Conservation (phyloP, 805 yeast genomes). For the Kodamaea laetipori region DNA sequence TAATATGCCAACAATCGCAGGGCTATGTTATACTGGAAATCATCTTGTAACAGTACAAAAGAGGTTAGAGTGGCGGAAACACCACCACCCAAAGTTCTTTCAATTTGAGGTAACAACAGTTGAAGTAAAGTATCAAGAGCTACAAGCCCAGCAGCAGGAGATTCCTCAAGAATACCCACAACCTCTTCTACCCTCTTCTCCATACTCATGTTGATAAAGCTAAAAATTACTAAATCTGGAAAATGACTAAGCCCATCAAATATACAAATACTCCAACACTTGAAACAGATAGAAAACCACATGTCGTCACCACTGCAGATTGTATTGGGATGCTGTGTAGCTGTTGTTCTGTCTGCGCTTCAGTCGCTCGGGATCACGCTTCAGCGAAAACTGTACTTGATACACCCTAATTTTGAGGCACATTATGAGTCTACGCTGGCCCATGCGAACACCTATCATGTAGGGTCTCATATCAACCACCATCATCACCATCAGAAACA, state of each 20-base stretch:
- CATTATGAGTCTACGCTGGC: constrained; percentile 4
- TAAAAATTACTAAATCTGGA: not conserved
- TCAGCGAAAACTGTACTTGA: constrained; percentile 74
- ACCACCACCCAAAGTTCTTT: constrained; percentile 1
- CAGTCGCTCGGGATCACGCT: constrained; percentile 82
- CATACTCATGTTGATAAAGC: constrained; percentile 1
- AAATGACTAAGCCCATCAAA: not conserved
- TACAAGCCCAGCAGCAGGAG: constrained; percentile 4
- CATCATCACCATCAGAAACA: constrained; percentile 36
- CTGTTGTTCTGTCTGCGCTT: constrained; percentile 71
- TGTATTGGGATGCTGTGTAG: constrained; percentile 64
- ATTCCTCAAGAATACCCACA: constrained; percentile 7
- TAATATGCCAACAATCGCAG: constrained; percentile 32
- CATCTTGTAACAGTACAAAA: constrained; percentile 52
- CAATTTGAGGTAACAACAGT: constrained; percentile 22
- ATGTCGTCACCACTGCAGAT: constrained; percentile 23
- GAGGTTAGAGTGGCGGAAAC: constrained; percentile 13
- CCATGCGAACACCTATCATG: not conserved
- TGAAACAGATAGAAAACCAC: constrained; percentile 1
- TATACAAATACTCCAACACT: not conserved
- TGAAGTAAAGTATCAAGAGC: constrained; percentile 21
- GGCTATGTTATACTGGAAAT: constrained; percentile 53
- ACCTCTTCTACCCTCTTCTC: constrained; percentile 2
- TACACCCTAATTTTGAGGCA: constrained; percentile 24
- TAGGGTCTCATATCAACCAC: constrained; percentile 16